A percentile compares a stretch with the other conserved stretches of the same genome.
Conservation (phyloP, 495 filamentous ascomycete genomes). For the Daldinia decipiens region DNA sequence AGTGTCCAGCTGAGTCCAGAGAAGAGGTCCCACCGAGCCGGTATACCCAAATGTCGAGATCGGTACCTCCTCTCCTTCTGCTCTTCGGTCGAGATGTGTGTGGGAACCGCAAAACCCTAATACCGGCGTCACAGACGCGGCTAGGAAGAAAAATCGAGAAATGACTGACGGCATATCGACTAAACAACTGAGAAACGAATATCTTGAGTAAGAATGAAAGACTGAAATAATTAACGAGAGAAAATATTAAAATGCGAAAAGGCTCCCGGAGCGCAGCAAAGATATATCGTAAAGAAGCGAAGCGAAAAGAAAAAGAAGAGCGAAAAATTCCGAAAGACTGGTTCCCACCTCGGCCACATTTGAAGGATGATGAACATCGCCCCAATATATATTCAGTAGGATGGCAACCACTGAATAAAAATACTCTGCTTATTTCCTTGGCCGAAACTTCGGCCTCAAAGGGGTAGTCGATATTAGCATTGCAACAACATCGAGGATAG, state of each 20-base stretch:
- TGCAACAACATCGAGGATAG: conserved; percentile 27
- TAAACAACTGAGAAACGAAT: conserved; percentile 8
- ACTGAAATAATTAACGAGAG: conserved; percentile 13
- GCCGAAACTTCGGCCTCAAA: conserved; percentile 39
- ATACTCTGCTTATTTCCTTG: conserved; percentile 22
- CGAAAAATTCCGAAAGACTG: conserved; percentile 29
- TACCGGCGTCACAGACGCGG: conserved; percentile 43
- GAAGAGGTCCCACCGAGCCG: conserved; percentile 62
- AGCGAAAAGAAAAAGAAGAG: conserved; percentile 12
- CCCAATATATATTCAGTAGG: conserved; percentile 32
- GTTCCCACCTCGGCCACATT: conserved; percentile 12
- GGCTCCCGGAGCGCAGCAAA: conserved; percentile 26
- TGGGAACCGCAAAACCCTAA: conserved; percentile 44
- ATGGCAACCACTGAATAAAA: not conserved
- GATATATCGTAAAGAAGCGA: conserved; percentile 22
- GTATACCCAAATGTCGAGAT: conserved; percentile 61
- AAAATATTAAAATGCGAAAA: conserved; percentile 17
- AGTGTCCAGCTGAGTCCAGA: conserved; percentile 64
- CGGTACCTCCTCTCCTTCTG: conserved; percentile 47
- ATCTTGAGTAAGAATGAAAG: conserved; percentile 3
- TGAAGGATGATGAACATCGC: conserved; percentile 21
- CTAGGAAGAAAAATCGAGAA: conserved; percentile 40
- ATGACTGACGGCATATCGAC: conserved; percentile 29
- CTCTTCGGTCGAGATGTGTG: conserved; percentile 51
- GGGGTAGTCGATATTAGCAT: conserved; percentile 30